Base-by-base conservation (phyloP, 495 filamentous ascomycete genomes). In the Aspergillus ostianus region DNA sequence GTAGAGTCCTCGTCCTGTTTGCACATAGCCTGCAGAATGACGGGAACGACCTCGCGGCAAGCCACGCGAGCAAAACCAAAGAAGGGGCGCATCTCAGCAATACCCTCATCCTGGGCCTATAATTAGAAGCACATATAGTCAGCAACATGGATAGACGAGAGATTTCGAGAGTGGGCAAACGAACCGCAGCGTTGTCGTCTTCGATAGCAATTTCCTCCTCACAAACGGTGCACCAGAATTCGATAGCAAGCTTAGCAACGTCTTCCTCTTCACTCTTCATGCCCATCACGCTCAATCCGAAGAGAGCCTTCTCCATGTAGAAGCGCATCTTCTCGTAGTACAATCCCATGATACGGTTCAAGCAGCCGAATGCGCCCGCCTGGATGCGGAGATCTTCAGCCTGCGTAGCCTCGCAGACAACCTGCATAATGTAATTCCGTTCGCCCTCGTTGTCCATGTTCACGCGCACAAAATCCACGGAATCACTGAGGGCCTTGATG, bases 291-390 rank as follows among this genome's bases (percentile, higher is more conserved):
- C 95, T 98, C 15, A 98, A 82, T 49, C 95, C 94, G 72, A 98
- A 98, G 44, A 98, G 81, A 49, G 94, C 94, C 84, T 97, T 98
- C 84, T 98, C 95, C 94, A 98, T 98, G 80, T 98, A 98, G 79
- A 96, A 98, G 67, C 92, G 85, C 94, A 98, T 98, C 80, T 96
- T 93, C 67, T 98, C 94, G 72, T 98, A 98, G 79, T 98, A 98
- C 45, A 96, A 81, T 58, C 82, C 90, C 94, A 98, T 98, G 72
- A 98, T 96, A 67, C 93, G 85, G 84, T 98, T 98, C 68, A 98
- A 75, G 70, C 95, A 98, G 57, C 93, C 94, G 69, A 96, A 98
- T 15, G 95, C 91, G 59, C 90, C 92, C 64, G 95, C 90, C 70
- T 97, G 93, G 76, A 98, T 93, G 67, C 92, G 85, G 56, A 82